Conservation (phyloP, 2,329 filamentous ascomycete genomes). For the Thelonectria blattea region DNA sequence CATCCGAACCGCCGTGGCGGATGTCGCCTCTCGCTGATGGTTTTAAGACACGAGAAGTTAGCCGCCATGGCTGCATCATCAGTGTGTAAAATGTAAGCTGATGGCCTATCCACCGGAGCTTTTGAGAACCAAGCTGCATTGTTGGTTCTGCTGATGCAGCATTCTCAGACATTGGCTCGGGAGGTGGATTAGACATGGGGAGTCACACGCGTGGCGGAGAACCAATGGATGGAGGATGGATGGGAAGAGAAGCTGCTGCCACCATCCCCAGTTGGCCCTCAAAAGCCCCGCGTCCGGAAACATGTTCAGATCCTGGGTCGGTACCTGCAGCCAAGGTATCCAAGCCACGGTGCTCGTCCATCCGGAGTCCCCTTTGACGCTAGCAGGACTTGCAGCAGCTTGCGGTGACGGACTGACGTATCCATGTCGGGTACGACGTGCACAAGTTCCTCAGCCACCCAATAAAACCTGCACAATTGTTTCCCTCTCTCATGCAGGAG, state of each 20-base stretch:
- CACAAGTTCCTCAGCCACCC: not conserved
- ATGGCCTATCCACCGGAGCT: not conserved
- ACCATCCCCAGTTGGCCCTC: not conserved
- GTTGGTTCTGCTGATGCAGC: not conserved
- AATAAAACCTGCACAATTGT: not conserved
- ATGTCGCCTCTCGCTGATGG: too few species aligned
- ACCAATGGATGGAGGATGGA: too few species aligned
- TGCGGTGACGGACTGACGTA: not conserved
- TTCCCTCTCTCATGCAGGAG: not conserved
- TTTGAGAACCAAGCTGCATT: not conserved
- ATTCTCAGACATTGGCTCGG: not conserved
- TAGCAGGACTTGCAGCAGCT: not conserved
- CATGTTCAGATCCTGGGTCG: slow-evolving; percentile 1
- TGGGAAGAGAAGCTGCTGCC: too few species aligned
- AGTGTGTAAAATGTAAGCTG: not conserved
- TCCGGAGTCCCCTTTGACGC: not conserved
- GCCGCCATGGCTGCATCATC: not conserved
- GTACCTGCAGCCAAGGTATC: not conserved
- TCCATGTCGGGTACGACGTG: slow-evolving; percentile 3
- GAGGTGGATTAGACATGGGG: not conserved
- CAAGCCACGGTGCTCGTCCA: not conserved
- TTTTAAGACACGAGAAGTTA: not conserved
- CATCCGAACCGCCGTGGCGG: too few species aligned
- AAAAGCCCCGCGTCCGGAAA: not conserved
- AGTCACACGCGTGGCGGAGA: not conserved